Percentiles rank a stretch among this genome's conserved stretches.
Conservation (phyloP, 306 rosid genomes). For the Myrica gale region DNA sequence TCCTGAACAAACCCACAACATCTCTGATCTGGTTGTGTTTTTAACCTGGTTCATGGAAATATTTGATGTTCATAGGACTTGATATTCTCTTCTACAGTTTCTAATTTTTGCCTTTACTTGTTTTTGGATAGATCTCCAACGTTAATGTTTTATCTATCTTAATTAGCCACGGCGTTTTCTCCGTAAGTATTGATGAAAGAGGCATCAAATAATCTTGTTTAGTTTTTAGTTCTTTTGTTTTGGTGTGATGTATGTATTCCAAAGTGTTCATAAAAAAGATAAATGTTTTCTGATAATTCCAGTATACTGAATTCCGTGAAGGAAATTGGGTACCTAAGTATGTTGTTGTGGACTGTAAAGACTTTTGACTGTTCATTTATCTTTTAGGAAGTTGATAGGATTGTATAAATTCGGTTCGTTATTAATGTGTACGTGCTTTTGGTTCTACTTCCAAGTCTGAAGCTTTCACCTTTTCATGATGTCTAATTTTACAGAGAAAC, state of each 20-base stretch:
- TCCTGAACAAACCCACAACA: background rate
- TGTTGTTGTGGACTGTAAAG: background rate
- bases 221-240: background rate
- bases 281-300: background rate
- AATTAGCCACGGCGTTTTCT: background rate
- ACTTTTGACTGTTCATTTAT: background rate
- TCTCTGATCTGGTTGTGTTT: background rate
- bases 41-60: background rate
- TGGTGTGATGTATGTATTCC: background rate
- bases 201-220: background rate
- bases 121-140: constrained; percentile 1
- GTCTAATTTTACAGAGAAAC: background rate
- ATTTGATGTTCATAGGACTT: background rate
- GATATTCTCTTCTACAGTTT: background rate
- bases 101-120: background rate
- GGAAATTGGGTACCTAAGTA: background rate
- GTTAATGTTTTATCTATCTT: background rate
- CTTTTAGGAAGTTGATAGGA: no score
- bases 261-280: background rate
- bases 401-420: no score
- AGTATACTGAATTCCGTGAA: background rate
- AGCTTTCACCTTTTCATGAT: background rate
- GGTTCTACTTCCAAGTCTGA: background rate
- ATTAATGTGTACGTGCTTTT: background rate
- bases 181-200: background rate